These are phyloP conservation scores for Phaeoacremonium minimum DNA, from an alignment of 2,329 filamentous ascomycete species.

Conservation along the genomic window DNA sequence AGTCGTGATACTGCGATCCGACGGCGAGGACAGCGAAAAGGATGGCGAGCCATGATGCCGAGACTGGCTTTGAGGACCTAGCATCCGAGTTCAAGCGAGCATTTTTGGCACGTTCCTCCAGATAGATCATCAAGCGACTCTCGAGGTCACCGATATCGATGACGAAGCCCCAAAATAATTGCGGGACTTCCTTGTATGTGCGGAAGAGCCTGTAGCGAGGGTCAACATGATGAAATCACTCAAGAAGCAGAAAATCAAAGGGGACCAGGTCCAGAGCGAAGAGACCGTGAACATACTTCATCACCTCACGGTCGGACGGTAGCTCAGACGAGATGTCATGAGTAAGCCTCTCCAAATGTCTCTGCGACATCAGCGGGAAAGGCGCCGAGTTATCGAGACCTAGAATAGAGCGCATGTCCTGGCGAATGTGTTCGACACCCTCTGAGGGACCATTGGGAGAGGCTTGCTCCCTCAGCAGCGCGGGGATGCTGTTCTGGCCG, in stretches of 20 bases:
- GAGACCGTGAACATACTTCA: conserved; percentile 49
- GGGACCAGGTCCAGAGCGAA: no score
- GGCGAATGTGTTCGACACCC: conserved; percentile 50
- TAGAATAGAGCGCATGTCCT: conserved; percentile 62
- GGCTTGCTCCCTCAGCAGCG: conserved; percentile 58
- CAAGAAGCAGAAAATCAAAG: no score
- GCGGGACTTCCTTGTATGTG: conserved; percentile 63
- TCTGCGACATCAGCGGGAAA: conserved; percentile 62
- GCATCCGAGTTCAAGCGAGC: conserved; percentile 21
- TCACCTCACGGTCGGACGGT: conserved; percentile 61
- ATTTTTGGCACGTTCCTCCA: conserved; percentile 59
- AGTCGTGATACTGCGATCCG: conserved; percentile 63
- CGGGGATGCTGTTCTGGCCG: conserved; percentile 64
- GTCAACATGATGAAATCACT: no score
- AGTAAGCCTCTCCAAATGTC: conserved; percentile 56
- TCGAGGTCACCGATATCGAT: conserved; percentile 64
- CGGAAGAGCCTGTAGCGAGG: conserved; percentile 52
- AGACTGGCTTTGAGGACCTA: conserved; percentile 44
- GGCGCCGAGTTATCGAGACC: conserved; percentile 63
- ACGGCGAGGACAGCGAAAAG: conserved; percentile 62
- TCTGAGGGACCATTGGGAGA: conserved; percentile 47
- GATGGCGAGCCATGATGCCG: conserved; percentile 62
- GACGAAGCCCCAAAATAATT: conserved; percentile 65
- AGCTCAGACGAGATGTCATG: conserved; percentile 58
- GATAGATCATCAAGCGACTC: conserved; percentile 59